These are phyloP conservation scores for Ophiocordyceps australis DNA, from an alignment of 2,329 filamentous ascomycete species.

Conservation along the genomic window DNA sequence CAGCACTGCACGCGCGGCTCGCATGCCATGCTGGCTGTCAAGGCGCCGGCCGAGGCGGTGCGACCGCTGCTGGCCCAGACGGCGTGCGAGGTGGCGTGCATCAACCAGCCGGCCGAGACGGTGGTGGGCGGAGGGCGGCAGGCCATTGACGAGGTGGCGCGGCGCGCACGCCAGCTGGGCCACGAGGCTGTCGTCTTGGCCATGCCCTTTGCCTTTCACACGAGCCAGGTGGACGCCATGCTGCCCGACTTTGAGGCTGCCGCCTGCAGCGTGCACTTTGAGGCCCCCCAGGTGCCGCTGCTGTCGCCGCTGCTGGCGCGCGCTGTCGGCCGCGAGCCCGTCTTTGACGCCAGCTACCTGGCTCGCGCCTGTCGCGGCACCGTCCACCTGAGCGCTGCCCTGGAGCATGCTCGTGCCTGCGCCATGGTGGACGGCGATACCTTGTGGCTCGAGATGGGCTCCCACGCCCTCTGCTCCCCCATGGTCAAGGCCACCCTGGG, in stretches of 20 bases:
- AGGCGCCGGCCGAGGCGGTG: conserved; percentile 18
- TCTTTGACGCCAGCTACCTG: conserved; percentile 39
- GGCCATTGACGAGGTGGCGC: conserved; percentile 24
- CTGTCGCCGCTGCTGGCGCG: conserved; percentile 45
- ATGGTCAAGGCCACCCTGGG: conserved; percentile 1
- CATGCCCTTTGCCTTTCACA: conserved; percentile 36
- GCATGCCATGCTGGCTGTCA: conserved; percentile 38
- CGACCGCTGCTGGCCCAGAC: conserved; percentile 8
- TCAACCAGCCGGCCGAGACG: conserved; percentile 59
- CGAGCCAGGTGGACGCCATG: conserved; percentile 33
- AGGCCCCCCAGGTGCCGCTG: conserved; percentile 29
- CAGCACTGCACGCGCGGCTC: conserved; percentile 48
- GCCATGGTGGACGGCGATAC: conserved; percentile 32
- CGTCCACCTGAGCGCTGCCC: conserved; percentile 45
- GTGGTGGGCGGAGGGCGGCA: conserved; percentile 38
- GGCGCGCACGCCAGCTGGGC: conserved; percentile 11
- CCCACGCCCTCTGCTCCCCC: conserved; percentile 1
- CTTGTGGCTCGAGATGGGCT: conserved; percentile 3
- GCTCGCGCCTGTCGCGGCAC: conserved; percentile 40
- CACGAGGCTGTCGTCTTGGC: conserved; percentile 26
- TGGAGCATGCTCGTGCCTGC: conserved; percentile 15
- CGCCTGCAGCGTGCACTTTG: conserved; percentile 17
- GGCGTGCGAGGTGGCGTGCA: conserved; percentile 45
- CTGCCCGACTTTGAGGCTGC: conserved; percentile 37
- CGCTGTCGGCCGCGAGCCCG: not conserved